Evolutionary conservation across 352 stramenopile genomes (phyloP).

Genomic region (Phytophthora pluvialis): DNA sequence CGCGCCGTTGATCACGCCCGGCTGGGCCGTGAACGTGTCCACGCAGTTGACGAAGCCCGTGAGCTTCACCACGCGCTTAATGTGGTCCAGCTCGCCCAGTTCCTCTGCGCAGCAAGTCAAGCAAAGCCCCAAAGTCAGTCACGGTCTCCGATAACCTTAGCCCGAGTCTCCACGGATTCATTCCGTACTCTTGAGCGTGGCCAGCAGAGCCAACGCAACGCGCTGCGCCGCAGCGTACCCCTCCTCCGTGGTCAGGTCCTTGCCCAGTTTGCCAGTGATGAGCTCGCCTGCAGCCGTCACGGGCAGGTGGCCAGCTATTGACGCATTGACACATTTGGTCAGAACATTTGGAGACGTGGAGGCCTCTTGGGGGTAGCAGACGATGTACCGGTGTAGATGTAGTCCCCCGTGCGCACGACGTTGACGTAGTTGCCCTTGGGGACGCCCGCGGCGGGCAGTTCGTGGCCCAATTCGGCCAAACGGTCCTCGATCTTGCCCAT

Average conservation of each 20-base stretch:
- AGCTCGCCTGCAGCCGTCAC: conserved; percentile 70
- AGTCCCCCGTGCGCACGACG: conserved; percentile 77
- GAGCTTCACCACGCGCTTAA: conserved; percentile 96
- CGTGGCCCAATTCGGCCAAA: conserved; percentile 71
- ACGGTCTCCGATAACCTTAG: conserved; percentile 2
- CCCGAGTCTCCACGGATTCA: not conserved
- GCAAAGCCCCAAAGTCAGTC: not conserved
- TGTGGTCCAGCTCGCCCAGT: conserved; percentile 92
- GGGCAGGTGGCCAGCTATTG: conserved; percentile 79
- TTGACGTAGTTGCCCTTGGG: conserved; percentile 93
- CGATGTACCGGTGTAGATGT: conserved; percentile 76
- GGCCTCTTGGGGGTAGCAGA: not conserved
- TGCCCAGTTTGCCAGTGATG: conserved; percentile 89
- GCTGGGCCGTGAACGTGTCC: conserved; percentile 92
- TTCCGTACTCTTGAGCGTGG: conserved; percentile 86
- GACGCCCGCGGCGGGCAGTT: conserved; percentile 70
- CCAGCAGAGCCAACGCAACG: conserved; percentile 89
- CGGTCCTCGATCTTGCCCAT: conserved; percentile 67
- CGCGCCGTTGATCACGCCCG: conserved; percentile 95
- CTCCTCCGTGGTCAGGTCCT: conserved; percentile 88
- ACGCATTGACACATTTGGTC: conserved; percentile 4
- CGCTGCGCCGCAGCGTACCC: conserved; percentile 89
- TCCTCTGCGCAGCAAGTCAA: conserved; percentile 50
- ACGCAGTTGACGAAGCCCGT: conserved; percentile 97
- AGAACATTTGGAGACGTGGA: not conserved